phyloP scores from a whole-genome alignment of 306 rosid genomes.

The Geum urbanum region DNA sequence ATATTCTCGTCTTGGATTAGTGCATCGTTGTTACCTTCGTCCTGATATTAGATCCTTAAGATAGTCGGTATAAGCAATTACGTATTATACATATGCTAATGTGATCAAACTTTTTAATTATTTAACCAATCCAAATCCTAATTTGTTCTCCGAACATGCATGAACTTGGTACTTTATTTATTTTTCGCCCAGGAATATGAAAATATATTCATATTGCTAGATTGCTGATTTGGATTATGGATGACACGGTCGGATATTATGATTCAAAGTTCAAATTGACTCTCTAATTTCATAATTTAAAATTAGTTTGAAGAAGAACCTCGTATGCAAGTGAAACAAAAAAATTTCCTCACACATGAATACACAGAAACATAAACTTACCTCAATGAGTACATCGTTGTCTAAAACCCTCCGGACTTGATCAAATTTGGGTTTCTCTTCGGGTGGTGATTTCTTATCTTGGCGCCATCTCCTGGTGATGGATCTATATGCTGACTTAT shows the following conservation, averaged over 20 bases:
- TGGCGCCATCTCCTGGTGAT: constrained; percentile 41
- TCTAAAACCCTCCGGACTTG: not conserved
- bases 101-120: not conserved
- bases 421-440: not conserved
- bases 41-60: not conserved
- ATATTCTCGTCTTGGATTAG: not conserved
- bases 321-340: not conserved
- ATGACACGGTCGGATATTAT: too few species aligned
- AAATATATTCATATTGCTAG: too few species aligned
- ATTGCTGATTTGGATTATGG: too few species aligned
- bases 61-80: not conserved
- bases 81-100: not conserved
- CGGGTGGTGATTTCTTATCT: constrained; percentile 21
- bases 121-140: not conserved
- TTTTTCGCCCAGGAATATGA: too few species aligned
- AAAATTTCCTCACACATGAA: not conserved
- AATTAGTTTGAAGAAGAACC: not conserved
- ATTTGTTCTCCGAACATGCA: not conserved
- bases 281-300: too few species aligned
- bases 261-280: too few species aligned
- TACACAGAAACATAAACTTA: not conserved
- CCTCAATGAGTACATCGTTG: constrained; percentile 11
- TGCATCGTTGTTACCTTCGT: not conserved
- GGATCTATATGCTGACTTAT: constrained; percentile 39
- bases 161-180: too few species aligned